Base-by-base conservation (phyloP, 257 asterid genomes). In the Solanum etuberosum region DNA sequence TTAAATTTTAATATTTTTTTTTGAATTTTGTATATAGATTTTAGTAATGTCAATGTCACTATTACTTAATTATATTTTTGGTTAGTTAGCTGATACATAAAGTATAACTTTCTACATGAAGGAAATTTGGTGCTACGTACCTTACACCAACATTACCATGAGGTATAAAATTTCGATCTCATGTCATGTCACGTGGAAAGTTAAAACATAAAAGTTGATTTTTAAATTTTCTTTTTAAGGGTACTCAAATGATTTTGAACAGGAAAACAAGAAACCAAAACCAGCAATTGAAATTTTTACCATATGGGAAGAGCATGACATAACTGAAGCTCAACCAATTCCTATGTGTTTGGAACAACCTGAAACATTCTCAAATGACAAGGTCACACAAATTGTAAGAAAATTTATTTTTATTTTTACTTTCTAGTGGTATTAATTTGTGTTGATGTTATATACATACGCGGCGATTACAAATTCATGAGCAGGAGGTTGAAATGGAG, bases 401-500 rank as follows among this genome's bases (percentile, higher is more conserved):
- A 5, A 21, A 51, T 1, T 1, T 21, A 14, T 23, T 23, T 23
- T 59, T 5, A 25, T 13, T 57, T 23, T 83, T 3, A 11, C 57
- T 74, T 73, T 35, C 82, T 35, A 20, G 5, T 37, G 18, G 7
- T 25, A 65, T 25, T 65, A 65, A 73, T 35, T 74, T 38, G 54
- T 23, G 21, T 23, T 37, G 78, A 31, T 32, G 78, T 7, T 29
- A 3, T 18, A 9, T 14, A 59, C 46, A 18, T 61, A 43, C 1
- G 6, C 16, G 43, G 14, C 40, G 86, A 71, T 32, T 4, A 4
- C 8, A 78, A 77, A 25, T 90, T 48, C 25, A 90, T 90, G 38
- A 92, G 93, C 98, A 95, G 92, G 99, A 96, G 92, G 93, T 94
- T 20, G 98, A 94, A 76, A 96, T 95, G 98, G 99, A 94, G 76